Base-by-base conservation (phyloP, 441 rosid species). In the Viola pubescens region DNA sequence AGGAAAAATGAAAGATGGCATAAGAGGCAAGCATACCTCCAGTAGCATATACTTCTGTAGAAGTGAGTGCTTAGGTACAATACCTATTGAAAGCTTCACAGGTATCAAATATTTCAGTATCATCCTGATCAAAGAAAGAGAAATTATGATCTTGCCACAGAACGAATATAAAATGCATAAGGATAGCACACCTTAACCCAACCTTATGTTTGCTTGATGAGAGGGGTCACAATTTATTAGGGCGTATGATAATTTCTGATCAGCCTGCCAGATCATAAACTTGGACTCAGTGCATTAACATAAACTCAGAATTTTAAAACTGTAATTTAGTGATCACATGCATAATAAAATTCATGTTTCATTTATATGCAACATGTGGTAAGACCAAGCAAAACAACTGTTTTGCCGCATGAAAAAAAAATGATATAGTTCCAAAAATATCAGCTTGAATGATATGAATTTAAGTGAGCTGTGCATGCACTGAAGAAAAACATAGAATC, bases 91-190 rank as follows among this genome's bases (percentile, higher is more conserved):
- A 69, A 89, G 89, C 83, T 87, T 92, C 63, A 92, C 98, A 3
- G 97, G 97, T 73, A 89, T 83, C 73, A 92, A 74, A 73, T 89
- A 92, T 70, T 89, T 92, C 51, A 92, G 74, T 73, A 89, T 86
- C 98, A 87, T 94, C 92, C 97, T 89, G 76, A 57, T 55, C 37
- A 45, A 75, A 47, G 8, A 43, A 61, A 65, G 54, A 39, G 19
- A 46, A 45, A 34, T 54, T 43, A 48, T 62, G 54, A 71, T 50
- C 48, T 7, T 56, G 26, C 57, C 44, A 39, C 55, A 61, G 41
- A 52, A 53, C 55, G 43, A 60, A 59, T 14, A 66, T 39, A 71
- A 68, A 40, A 68, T 55, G 63, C 37, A 66, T 50, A 14, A 54
- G 74, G 44, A 53, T 60, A 65, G 66, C 46, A 74, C 59, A 54